phyloP scores from a whole-genome alignment of 306 rosid species.

The Carpinus viminea region DNA sequence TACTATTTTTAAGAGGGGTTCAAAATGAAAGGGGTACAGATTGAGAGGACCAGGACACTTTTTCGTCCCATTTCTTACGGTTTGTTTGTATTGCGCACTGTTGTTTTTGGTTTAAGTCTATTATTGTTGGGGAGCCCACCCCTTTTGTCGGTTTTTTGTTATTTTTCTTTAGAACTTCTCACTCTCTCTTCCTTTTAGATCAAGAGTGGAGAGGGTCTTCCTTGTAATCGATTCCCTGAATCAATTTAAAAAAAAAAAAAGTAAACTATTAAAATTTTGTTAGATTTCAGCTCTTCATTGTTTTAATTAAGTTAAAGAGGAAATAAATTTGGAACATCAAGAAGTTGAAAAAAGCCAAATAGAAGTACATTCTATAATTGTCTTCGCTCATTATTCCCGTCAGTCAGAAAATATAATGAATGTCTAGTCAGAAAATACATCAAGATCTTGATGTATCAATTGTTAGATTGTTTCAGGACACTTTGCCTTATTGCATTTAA shows the following conservation, averaged over 20 bases:
- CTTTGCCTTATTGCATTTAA: slow-evolving; percentile 8
- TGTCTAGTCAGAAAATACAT: slow-evolving; percentile 6
- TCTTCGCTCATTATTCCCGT: slow-evolving; percentile 28
- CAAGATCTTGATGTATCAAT: slow-evolving; percentile 18
- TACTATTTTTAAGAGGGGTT: no score
- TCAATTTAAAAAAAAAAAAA: not conserved
- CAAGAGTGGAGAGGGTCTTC: no score
- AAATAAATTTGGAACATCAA: slow-evolving; percentile 11
- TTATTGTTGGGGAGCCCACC: no score
- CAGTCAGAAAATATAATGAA: slow-evolving; percentile 47
- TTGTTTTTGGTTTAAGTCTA: no score
- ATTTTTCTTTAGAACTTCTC: no score
- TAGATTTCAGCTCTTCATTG: not conserved
- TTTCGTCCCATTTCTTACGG: no score
- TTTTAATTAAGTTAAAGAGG: not conserved
- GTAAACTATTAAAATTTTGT: not conserved
- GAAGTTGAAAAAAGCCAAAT: slow-evolving; percentile 13
- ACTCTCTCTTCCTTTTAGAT: no score
- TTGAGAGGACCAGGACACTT: no score
- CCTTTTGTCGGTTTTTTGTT: no score
- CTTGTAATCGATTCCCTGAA: no score
- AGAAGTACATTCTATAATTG: slow-evolving; percentile 12
- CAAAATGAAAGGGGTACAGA: no score
- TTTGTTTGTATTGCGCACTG: no score
- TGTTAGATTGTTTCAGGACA: slow-evolving; percentile 29